A percentile compares a stretch with the other conserved stretches of the same genome.
Evolutionary conservation across 768 basidiomycete genomes (phyloP).

Genomic region (Mycena vulgaris): DNA sequence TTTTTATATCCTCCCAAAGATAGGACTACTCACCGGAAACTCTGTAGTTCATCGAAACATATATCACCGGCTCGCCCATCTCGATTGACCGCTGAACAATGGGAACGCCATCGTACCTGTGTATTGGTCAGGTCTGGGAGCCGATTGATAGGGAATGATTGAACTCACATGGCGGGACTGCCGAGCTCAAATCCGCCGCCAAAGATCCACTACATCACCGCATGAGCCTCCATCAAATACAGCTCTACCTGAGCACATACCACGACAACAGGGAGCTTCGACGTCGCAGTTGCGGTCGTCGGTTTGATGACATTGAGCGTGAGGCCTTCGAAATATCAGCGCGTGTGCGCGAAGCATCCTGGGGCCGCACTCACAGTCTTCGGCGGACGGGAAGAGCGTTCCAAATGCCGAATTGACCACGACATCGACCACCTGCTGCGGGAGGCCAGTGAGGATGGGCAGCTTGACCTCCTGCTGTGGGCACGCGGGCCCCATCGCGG

Average conservation of each 20-base stretch:
- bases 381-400: conserved; percentile 48
- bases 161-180: conserved; percentile 34
- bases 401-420: conserved; percentile 48
- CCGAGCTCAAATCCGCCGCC: conserved; percentile 53
- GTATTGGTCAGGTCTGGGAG: background rate
- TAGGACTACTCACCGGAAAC: conserved; percentile 31
- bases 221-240: background rate
- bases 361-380: conserved; percentile 58
- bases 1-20: too few species aligned
- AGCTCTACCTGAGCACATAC: conserved; percentile 47
- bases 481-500: conserved; percentile 62
- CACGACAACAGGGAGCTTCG: conserved; percentile 64
- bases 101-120: conserved; percentile 55
- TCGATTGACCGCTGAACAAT: conserved; percentile 62
- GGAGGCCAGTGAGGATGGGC: conserved; percentile 48
- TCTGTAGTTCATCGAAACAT: conserved; percentile 69
- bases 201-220: conserved; percentile 58
- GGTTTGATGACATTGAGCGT: conserved; percentile 66
- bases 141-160: background rate
- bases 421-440: conserved; percentile 47
- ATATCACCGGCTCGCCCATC: conserved; percentile 62
- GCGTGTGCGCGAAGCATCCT: too few species aligned
- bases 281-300: conserved; percentile 47
- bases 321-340: conserved; percentile 49
- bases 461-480: conserved; percentile 58